phyloP scores from a whole-genome alignment of 2,329 filamentous ascomycete genomes.

The Colletotrichum cuscutae region DNA sequence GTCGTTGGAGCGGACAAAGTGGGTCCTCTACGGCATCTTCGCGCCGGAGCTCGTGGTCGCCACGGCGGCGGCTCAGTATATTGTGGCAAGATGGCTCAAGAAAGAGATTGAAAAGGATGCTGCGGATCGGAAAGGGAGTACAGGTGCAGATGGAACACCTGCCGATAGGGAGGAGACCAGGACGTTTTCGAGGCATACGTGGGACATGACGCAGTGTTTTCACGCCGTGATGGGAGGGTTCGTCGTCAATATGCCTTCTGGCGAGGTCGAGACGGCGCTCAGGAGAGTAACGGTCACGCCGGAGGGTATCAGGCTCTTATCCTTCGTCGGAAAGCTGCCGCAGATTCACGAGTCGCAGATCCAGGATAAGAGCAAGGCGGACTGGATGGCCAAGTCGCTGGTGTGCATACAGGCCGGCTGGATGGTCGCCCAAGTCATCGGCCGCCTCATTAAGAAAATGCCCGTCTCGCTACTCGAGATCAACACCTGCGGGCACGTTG shows the following conservation, averaged over 20 bases:
- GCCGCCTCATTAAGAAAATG: conserved; percentile 42
- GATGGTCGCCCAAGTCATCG: conserved; percentile 48
- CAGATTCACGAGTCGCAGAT: conserved; percentile 39
- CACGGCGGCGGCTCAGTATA: conserved; percentile 41
- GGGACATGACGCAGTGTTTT: conserved; percentile 41
- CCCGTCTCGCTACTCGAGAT: conserved; percentile 49
- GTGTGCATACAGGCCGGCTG: conserved; percentile 49
- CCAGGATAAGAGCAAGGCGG: conserved; percentile 47
- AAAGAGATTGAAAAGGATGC: conserved; percentile 26
- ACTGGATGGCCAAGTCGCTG: conserved; percentile 46
- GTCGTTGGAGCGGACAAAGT: conserved; percentile 37
- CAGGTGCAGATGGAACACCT: too few relatives aligned
- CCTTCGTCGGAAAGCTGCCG: conserved; percentile 21
- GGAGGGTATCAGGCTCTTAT: conserved; percentile 19
- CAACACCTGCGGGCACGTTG: conserved; percentile 46
- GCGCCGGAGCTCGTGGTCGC: conserved; percentile 45
- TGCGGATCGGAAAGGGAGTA: neutral
- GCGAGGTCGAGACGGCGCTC: neutral
- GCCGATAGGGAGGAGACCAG: neutral
- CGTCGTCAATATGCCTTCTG: conserved; percentile 33
- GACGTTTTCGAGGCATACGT: conserved; percentile 10
- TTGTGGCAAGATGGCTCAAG: conserved; percentile 30
- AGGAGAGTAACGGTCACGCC: conserved; percentile 24
- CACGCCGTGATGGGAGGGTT: conserved; percentile 45
- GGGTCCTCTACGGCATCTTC: conserved; percentile 44